Percentiles rank a stretch among this genome's conserved stretches.
Conservation (phyloP, 768 basidiomycete species). For the Tricholomella constricta region DNA sequence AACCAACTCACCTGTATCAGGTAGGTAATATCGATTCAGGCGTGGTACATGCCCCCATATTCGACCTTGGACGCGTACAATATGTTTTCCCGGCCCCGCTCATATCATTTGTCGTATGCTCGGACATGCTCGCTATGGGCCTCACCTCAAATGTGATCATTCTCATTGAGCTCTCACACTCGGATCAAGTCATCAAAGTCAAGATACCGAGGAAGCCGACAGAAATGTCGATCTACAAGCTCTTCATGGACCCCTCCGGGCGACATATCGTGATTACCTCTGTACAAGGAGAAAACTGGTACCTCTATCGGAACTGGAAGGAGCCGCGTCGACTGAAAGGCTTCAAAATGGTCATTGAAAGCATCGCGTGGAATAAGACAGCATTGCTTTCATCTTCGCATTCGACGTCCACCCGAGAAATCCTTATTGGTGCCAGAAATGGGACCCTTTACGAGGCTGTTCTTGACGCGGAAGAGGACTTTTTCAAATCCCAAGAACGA, state of each 20-base stretch:
- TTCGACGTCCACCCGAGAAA: slow-evolving; percentile 77
- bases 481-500: slow-evolving; percentile 88
- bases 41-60: slow-evolving; percentile 57
- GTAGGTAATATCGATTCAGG: slow-evolving; percentile 26
- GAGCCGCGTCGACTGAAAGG: slow-evolving; percentile 78
- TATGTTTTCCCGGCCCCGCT: slow-evolving; percentile 86
- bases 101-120: slow-evolving; percentile 79
- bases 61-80: slow-evolving; percentile 88
- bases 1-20: slow-evolving; percentile 23
- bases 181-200: slow-evolving; percentile 85
- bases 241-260: slow-evolving; percentile 93
- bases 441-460: slow-evolving; percentile 89
- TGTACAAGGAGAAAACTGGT: slow-evolving; percentile 90
- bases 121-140: slow-evolving; percentile 86
- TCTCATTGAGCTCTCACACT: slow-evolving; percentile 85
- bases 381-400: slow-evolving; percentile 63
- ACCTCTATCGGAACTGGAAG: slow-evolving; percentile 79
- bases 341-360: slow-evolving; percentile 87
- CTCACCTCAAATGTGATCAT: slow-evolving; percentile 75
- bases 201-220: slow-evolving; percentile 71
- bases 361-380: slow-evolving; percentile 87
- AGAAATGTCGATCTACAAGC: slow-evolving; percentile 77
- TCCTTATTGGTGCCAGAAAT: slow-evolving; percentile 83
- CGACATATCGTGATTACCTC: slow-evolving; percentile 89
- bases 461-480: slow-evolving; percentile 87